phyloP scores from a whole-genome alignment of 176 grass and related monocot genomes.

The Ampelocalamus luodianensis region DNA sequence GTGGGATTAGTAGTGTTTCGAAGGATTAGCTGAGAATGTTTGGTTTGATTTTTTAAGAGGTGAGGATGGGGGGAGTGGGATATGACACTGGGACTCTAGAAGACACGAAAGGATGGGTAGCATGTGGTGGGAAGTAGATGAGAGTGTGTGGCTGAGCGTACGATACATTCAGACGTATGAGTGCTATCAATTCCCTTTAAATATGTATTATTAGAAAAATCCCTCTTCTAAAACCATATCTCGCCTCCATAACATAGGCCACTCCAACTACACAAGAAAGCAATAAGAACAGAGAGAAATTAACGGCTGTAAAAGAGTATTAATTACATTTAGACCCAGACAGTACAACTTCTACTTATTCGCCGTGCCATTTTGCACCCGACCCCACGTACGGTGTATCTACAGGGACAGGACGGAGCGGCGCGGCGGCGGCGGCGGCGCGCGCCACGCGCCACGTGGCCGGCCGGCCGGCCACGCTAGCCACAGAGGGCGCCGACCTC shows the following conservation, averaged over 20 bases:
- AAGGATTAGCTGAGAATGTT: too few species aligned
- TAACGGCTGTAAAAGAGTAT: constrained; percentile 10
- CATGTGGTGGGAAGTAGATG: too few species aligned
- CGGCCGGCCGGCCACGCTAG: not conserved
- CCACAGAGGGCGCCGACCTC: constrained; percentile 45
- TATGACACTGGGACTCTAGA: too few species aligned
- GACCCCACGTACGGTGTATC: not conserved
- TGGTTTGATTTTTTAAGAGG: too few species aligned
- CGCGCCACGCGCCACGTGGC: not conserved
- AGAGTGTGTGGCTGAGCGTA: too few species aligned
- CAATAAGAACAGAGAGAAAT: not conserved
- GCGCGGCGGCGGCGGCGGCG: not conserved
- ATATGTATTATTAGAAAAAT: too few species aligned
- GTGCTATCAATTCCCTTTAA: too few species aligned
- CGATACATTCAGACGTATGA: too few species aligned
- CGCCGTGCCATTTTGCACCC: not conserved
- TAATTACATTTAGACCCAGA: constrained; percentile 52
- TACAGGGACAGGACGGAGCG: not conserved
- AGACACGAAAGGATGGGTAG: too few species aligned
- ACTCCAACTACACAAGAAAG: not conserved
- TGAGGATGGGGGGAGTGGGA: too few species aligned
- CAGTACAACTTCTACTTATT: not conserved
- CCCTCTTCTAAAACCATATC: not conserved
- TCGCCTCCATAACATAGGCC: not conserved
- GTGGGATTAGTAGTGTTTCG: too few species aligned